Evolutionary conservation across 768 basidiomycete genomes (phyloP).

Genomic region (Mycena capillaripes): DNA sequence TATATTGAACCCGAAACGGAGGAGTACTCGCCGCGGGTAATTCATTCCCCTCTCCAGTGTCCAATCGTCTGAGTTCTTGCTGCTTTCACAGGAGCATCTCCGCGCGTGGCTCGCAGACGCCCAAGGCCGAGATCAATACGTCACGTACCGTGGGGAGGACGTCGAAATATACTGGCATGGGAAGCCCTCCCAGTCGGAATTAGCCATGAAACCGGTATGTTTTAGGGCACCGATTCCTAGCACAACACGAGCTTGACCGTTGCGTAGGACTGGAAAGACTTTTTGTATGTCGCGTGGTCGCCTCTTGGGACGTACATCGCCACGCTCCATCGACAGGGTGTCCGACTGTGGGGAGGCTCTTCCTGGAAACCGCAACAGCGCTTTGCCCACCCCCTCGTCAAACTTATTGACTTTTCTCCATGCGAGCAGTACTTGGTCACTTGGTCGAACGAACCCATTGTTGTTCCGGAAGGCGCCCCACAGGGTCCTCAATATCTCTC

Average conservation of each 20-base stretch:
- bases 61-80: constrained; percentile 9
- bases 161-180: constrained; percentile 95
- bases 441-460: constrained; percentile 95
- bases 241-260: constrained; percentile 29
- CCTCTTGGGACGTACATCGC: constrained; percentile 95
- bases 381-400: constrained; percentile 95
- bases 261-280: constrained; percentile 91
- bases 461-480: constrained; percentile 82
- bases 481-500: constrained; percentile 91
- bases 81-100: constrained; percentile 84
- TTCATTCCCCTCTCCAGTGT: constrained; percentile 24
- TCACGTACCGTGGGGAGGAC: constrained; percentile 93
- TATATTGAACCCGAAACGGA: constrained; percentile 83
- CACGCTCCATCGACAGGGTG: constrained; percentile 94
- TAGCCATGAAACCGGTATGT: constrained; percentile 84
- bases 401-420: constrained; percentile 97
- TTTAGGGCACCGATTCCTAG: not conserved
- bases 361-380: constrained; percentile 92
- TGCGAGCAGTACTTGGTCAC: constrained; percentile 97
- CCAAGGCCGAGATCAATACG: constrained; percentile 95
- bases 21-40: constrained; percentile 82
- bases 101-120: constrained; percentile 95
- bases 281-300: constrained; percentile 96
- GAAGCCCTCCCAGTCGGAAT: constrained; percentile 87
- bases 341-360: constrained; percentile 94